Base-by-base conservation (phyloP, 805 yeast genomes). In the Yarrowia phangngaensis region DNA sequence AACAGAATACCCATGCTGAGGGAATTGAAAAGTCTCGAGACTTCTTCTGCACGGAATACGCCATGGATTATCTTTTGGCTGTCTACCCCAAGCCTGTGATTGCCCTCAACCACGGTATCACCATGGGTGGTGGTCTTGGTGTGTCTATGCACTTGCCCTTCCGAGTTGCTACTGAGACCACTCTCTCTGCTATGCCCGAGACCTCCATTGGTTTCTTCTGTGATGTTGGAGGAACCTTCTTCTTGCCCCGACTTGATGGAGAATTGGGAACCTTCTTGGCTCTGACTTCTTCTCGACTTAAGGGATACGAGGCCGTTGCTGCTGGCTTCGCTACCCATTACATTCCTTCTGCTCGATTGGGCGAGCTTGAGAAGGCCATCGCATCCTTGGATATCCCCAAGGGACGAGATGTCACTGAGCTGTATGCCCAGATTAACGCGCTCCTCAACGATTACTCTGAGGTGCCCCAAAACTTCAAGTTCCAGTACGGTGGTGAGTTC, bases 71-170 rank as follows among this genome's bases (percentile, higher is more conserved):
- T 60, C 68, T 82, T 43, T 70, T 89, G 53, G 81, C 95, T 8
- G 80, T 90, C n/a, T 88, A 79, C 53, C 70, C 80, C 52, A 90
- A 88, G 69, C 97, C 97, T 1, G 74, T 84, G 53, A 80, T 92
- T n/a, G 72, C 95, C 0, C 60, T 87, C 28, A 81, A 84, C 79
- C 82, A 92, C 61, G 97, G 97, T 16, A 85, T 90, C 58, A 86
- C 90, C 20, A 87, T 92, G 95, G 98, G 97, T 50, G 97, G 97
- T 46, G 97, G 97, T 58, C 95, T 88, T 33, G 97, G 98, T 4
- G 69, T 92, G 34, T 74, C 90, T 0, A 82, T 86, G 31, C 97
- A 92, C 66, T 82, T 86, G 9, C 90, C 96, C 3, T 90, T 90
- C 72, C 78, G 97, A 61, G 70, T 92, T 28, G 95, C 94, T n/a